phyloP scores from a whole-genome alignment of 352 stramenopile genomes.

The Peronospora farinosa region DNA sequence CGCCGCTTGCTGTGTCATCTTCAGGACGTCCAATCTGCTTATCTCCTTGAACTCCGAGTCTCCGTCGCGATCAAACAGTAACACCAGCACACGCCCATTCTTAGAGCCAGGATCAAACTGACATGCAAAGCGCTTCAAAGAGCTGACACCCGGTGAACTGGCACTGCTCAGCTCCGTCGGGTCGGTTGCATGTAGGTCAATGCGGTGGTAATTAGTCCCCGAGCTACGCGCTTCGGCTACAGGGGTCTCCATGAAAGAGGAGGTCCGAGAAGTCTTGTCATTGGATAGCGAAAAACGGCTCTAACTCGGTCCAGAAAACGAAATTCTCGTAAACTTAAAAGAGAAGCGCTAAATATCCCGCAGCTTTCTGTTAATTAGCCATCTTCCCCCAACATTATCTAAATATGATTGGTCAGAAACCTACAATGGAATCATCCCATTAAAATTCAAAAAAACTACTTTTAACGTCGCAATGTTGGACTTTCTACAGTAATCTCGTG shows the following conservation, averaged over 20 bases:
- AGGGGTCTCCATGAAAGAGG: conserved; percentile 6
- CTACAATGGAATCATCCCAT: no score
- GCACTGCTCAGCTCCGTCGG: conserved; percentile 22
- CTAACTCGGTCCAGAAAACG: no score
- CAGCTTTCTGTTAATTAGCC: no score
- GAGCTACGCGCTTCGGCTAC: conserved; percentile 6
- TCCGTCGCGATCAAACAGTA: conserved; percentile 48
- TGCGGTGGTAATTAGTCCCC: conserved; percentile 33
- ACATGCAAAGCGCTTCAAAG: conserved; percentile 34
- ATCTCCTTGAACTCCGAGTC: conserved; percentile 50
- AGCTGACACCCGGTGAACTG: conserved; percentile 22
- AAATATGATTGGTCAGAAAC: no score
- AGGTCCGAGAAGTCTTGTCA: conserved; percentile 1
- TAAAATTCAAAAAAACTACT: no score
- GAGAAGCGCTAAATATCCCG: no score
- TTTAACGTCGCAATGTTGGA: no score
- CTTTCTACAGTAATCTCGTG: no score
- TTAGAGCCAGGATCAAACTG: conserved; percentile 38
- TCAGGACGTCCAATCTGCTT: conserved; percentile 49
- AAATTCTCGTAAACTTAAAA: no score
- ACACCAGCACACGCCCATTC: conserved; percentile 35
- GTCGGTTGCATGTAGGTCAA: conserved; percentile 27
- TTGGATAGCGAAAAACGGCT: neutral
- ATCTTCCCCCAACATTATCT: no score
- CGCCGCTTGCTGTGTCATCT: conserved; percentile 48